Percentiles rank a stretch among this genome's conserved stretches.
Evolutionary conservation across 176 grass and related monocot genomes (phyloP).

Genomic region (Aegilops longissima): DNA sequence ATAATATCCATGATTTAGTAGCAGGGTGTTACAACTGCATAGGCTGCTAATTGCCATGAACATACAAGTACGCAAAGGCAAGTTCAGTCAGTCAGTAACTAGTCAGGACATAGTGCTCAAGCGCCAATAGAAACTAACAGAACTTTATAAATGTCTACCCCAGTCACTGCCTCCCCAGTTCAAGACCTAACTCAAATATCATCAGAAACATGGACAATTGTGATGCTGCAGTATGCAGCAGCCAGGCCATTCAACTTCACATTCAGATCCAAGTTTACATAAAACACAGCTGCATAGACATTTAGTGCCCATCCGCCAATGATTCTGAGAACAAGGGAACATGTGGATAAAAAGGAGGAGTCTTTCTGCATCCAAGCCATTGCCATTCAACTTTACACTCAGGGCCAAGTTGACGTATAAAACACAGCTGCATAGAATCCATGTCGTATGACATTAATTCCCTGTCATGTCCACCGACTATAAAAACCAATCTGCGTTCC

Average conservation of each 20-base stretch:
- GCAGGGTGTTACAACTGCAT: neutral
- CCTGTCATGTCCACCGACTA: no score
- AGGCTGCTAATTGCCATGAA: neutral
- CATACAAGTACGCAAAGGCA: neutral
- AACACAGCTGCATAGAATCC: neutral
- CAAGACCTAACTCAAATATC: neutral
- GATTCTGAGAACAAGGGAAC: neutral
- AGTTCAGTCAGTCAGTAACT: neutral
- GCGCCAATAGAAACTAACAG: neutral
- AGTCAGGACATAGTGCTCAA: neutral
- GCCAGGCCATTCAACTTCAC: no score
- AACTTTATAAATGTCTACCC: neutral
- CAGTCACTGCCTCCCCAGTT: neutral
- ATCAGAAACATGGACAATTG: neutral
- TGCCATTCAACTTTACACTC: neutral
- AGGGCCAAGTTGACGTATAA: neutral
- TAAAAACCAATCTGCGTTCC: neutral
- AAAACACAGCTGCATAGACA: neutral
- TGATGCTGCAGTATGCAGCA: neutral
- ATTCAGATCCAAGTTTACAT: no score
- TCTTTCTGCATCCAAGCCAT: neutral
- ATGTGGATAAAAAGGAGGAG: neutral
- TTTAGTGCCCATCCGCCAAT: neutral
- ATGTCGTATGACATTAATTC: neutral
- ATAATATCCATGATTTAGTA: neutral